Evolutionary conservation across 257 asterid species (phyloP).

Genomic region (Przewalskia tangutica): DNA sequence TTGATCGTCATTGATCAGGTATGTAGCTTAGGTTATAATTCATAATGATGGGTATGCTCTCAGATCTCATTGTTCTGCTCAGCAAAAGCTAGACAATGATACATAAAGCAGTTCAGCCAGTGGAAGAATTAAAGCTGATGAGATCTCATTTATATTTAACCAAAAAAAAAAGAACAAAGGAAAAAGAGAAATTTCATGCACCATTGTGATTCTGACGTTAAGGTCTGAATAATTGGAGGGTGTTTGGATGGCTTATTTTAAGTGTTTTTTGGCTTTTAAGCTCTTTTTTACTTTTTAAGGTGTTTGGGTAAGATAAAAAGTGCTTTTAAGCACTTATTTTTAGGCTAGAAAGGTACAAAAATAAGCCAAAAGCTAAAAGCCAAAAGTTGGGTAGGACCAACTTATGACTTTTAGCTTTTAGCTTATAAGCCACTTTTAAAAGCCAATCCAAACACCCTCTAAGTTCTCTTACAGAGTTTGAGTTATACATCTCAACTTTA

Average conservation of each 20-base stretch:
- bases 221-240: too few species aligned
- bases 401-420: too few species aligned
- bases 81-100: background rate
- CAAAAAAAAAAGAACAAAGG: background rate
- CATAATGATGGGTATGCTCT: background rate
- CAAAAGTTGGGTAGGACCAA: too few species aligned
- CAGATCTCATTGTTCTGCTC: background rate
- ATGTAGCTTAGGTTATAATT: background rate
- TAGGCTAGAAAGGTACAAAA: too few species aligned
- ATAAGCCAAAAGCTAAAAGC: too few species aligned
- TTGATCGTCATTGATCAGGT: background rate
- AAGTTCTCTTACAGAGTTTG: background rate
- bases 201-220: background rate
- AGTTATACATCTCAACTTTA: background rate
- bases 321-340: too few species aligned
- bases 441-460: too few species aligned
- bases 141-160: background rate
- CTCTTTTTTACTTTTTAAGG: too few species aligned
- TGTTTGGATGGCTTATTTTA: too few species aligned
- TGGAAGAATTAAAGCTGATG: background rate
- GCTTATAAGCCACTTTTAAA: too few species aligned
- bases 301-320: too few species aligned
- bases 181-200: background rate
- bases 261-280: too few species aligned
- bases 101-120: background rate